Base-by-base conservation (phyloP, 306 rosid genomes). In the Hippophae gyantsensis region DNA sequence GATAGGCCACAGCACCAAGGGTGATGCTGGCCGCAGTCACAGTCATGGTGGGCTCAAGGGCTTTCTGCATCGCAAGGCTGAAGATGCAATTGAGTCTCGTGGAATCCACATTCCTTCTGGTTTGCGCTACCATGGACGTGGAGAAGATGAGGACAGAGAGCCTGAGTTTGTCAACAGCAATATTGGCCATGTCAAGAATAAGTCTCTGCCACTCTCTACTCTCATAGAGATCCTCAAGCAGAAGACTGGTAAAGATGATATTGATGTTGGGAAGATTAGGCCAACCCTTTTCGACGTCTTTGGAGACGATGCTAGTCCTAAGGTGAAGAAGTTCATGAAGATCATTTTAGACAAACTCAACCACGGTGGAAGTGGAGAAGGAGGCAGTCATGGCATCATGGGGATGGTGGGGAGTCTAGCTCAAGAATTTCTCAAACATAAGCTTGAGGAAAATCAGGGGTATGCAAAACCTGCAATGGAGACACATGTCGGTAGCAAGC, bases 171-270 rank as follows among this genome's bases (percentile, higher is more conserved):
- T 76, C n/a, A 51, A 67, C 6, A 89, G 82, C 5, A 75, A 72
- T 50, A 23, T 57, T 47, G 72, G 61, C 55, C 51, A 62, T 55
- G 78, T 85, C 27, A 92, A 80, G 56, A 78, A 67, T 32, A 78
- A 72, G 59, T 82, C 89, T 7, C 72, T 92, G 54, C 96, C 99
- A 0, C 82, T 86, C 13, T 69, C 93, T 1, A 88, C 96, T 41
- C 86, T 88, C 9, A 82, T 92, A n/a, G 99, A 92, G 0, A 74
- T 92, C 38, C 89, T 92, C 11, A 80, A 92, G 86, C 93, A 92
- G 75, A 83, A 85, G 71, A 92, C 99, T 27, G 99, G 99, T 0
- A 88, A 85, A 61, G 84, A 80, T 7, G 93, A 92, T 70, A 92
- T 88, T 58, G 88, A 85, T 60, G 93, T 92, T 5, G 99, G 99